A percentile compares a stretch with the other conserved stretches of the same genome.
Evolutionary conservation across 106 monocot genomes (phyloP).

Genomic region (Apostasia shenzhenica): DNA sequence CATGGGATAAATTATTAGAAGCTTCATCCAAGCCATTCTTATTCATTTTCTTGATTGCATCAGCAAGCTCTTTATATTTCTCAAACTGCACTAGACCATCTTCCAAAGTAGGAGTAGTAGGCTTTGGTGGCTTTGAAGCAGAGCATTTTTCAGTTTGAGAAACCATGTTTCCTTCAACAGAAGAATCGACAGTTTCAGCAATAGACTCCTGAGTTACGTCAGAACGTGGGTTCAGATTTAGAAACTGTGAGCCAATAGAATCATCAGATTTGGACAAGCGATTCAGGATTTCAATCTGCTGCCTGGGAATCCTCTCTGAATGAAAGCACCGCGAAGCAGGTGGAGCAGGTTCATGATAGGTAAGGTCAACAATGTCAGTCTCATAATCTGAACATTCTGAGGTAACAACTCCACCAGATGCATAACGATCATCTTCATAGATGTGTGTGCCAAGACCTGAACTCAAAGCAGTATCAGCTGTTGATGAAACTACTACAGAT

Average conservation of each 20-base stretch:
- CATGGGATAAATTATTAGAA: slow-evolving; percentile 10
- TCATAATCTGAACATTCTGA: slow-evolving; percentile 60
- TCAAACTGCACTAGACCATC: slow-evolving; percentile 46
- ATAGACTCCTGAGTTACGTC: slow-evolving; percentile 46
- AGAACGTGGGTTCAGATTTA: slow-evolving; percentile 47
- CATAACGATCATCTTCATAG: slow-evolving; percentile 47
- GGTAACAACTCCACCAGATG: slow-evolving; percentile 39
- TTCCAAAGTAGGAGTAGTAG: slow-evolving; percentile 23
- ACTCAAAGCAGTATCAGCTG: slow-evolving; percentile 18
- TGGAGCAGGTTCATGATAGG: slow-evolving; percentile 36
- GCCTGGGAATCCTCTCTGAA: slow-evolving; percentile 82
- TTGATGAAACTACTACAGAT: slow-evolving; percentile 6
- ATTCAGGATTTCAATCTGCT: slow-evolving; percentile 50
- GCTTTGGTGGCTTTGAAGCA: slow-evolving; percentile 26
- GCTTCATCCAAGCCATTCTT: slow-evolving; percentile 13
- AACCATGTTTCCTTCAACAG: slow-evolving; percentile 28
- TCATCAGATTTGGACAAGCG: slow-evolving; percentile 93
- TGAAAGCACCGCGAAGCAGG: slow-evolving; percentile 51
- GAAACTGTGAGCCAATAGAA: slow-evolving; percentile 58
- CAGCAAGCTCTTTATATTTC: slow-evolving; percentile 41
- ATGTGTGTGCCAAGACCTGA: slow-evolving; percentile 24
- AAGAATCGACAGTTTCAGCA: slow-evolving; percentile 42
- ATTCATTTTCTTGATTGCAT: slow-evolving; percentile 19
- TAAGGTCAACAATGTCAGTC: slow-evolving; percentile 35
- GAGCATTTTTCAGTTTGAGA: slow-evolving; percentile 30